These are phyloP conservation scores for Scutellaria minor DNA, from an alignment of 257 asterid genomes.

Conservation along the genomic window DNA sequence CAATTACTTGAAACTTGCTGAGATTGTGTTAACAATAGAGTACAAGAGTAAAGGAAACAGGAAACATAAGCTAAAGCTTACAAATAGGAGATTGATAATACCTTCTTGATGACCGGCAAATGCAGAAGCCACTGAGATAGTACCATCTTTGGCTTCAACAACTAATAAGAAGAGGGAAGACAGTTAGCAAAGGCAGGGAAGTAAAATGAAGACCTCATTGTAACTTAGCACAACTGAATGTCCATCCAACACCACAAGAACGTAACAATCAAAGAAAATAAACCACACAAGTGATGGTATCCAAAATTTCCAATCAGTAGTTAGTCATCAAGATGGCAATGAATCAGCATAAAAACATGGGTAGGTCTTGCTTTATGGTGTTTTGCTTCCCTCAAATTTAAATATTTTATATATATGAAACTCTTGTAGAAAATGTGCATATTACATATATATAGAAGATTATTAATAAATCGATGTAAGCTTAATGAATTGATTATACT, in stretches of 20 bases:
- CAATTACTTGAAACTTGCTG: conserved; percentile 1
- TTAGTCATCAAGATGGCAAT: not conserved
- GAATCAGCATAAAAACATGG: not conserved
- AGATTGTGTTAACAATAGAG: not conserved
- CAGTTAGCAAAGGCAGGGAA: conserved; percentile 23
- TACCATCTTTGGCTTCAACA: conserved; percentile 75
- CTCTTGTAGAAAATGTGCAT: not conserved
- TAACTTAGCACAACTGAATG: conserved; percentile 21
- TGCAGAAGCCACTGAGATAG: conserved; percentile 80
- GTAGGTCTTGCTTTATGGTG: not conserved
- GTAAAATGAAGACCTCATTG: conserved; percentile 16
- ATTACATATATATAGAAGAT: not conserved
- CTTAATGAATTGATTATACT: not conserved
- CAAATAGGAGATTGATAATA: conserved; percentile 32
- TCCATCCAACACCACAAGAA: not conserved
- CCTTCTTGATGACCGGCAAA: conserved; percentile 88
- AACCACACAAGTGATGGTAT: not conserved
- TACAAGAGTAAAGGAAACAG: not conserved
- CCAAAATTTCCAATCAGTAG: conserved; percentile 11
- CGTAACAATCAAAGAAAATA: not conserved
- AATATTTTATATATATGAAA: not conserved
- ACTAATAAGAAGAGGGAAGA: conserved; percentile 43
- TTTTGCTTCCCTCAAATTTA: not conserved
- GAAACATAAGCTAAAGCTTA: not conserved
- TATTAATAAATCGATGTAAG: not conserved